Evolutionary conservation across 306 rosid genomes (phyloP), one percentile per base, ranked within the genome.

Genomic region (Calophaca sinica): DNA sequence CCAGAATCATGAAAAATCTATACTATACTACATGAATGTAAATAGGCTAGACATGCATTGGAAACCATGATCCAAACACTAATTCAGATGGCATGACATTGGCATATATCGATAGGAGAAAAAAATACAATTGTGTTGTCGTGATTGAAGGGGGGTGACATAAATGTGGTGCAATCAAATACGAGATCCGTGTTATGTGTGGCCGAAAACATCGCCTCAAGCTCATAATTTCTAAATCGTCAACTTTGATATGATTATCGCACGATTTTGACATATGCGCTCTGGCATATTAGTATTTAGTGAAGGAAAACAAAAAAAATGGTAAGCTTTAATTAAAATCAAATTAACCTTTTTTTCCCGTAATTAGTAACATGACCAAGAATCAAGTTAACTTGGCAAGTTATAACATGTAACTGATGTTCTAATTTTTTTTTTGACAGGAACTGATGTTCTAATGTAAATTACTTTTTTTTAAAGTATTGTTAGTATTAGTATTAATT

Each of bases 81-180:
- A 9, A 45, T 9, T 46, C 51, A 46, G 10, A 46, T 46, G 51
- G 13, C 51, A 9, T 46, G 51, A 46, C 51, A 11, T 11, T 9
- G 50, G 50, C n/a, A 45, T 41, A 41, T 41, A 9, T 41, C 2
- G 9, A 2, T 42, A 8, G 48, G 48, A 42, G 48, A 8, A 42
- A 42, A 7, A 52, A 14, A 14, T 7, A 8, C 14, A 80, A 10
- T 61, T 54, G 42, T 29, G 79, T 61, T 81, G 88, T 88, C 96
- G 91, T 87, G 92, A 91, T 91, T 91, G 91, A 88, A 88, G 92
- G 96, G 77, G 62, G 83, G 76, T 75, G 77, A 57, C 71, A 45
- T 76, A 84, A 66, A 59, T 71, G 79, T 82, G 88, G 82, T 80
- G 83, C 88, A 71, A 83, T 85, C 76, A 72, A 58, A 61, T 77